These are phyloP conservation scores for Neurospora sp. DNA, from an alignment of 495 filamentous ascomycete genomes.

Conservation along the genomic window DNA sequence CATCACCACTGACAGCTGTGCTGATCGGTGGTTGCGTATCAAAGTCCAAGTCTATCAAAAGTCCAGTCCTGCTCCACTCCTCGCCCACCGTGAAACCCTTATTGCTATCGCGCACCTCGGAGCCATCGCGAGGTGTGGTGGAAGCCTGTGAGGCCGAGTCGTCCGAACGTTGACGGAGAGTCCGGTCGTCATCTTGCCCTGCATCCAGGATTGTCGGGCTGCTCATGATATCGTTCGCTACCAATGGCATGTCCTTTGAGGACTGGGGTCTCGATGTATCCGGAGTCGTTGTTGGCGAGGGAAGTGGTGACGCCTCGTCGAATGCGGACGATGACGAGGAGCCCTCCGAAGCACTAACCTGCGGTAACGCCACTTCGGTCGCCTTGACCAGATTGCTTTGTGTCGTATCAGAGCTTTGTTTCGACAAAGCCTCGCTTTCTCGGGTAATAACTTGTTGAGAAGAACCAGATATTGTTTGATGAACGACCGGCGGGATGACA, in stretches of 20 bases:
- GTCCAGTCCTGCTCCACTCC: conserved; percentile 28
- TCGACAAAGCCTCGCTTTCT: background rate
- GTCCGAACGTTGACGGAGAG: conserved; percentile 12
- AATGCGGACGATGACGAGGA: conserved; percentile 35
- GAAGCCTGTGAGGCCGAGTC: conserved; percentile 11
- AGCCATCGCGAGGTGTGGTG: conserved; percentile 14
- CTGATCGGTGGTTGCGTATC: conserved; percentile 17
- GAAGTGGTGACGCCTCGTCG: conserved; percentile 32
- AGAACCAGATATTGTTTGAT: background rate
- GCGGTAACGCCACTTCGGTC: background rate
- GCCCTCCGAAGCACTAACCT: conserved; percentile 24
- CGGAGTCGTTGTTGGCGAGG: conserved; percentile 31
- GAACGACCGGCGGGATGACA: background rate
- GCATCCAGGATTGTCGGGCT: background rate
- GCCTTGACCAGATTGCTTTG: conserved; percentile 1
- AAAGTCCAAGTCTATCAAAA: conserved; percentile 25
- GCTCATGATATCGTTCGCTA: conserved; percentile 1
- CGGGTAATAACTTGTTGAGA: background rate
- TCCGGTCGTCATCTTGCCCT: conserved; percentile 14
- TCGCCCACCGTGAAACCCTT: conserved; percentile 8
- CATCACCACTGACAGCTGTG: background rate
- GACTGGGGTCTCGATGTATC: conserved; percentile 38
- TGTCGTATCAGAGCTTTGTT: conserved; percentile 3
- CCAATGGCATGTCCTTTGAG: conserved; percentile 20
- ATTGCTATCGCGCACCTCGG: background rate